Percentiles rank a stretch among this genome's conserved stretches.
Conservation (phyloP, 2,329 filamentous ascomycete genomes). For the Fusarium sp. region DNA sequence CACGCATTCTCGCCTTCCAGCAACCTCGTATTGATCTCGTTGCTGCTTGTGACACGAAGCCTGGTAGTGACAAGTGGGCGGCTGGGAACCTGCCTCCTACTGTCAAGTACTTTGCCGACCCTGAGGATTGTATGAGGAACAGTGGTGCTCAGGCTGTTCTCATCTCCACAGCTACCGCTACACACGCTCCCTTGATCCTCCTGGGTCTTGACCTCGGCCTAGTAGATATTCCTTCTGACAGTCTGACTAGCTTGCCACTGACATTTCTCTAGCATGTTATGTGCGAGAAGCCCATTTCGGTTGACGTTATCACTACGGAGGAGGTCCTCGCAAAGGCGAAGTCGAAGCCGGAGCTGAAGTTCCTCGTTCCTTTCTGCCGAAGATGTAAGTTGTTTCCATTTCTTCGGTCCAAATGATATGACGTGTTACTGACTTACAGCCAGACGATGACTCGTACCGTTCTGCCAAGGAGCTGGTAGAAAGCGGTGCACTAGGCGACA, state of each 20-base stretch:
- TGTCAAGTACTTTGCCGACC: conserved; percentile 41
- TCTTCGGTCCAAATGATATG: no score
- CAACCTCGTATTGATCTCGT: conserved; percentile 52
- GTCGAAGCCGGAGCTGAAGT: no score
- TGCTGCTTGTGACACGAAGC: conserved; percentile 50
- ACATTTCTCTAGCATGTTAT: conserved; percentile 29
- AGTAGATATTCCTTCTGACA: neutral
- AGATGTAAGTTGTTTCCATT: no score
- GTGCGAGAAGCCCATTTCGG: no score
- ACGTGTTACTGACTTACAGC: no score
- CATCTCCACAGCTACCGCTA: conserved; percentile 47
- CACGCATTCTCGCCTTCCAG: conserved; percentile 49
- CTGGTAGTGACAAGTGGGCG: conserved; percentile 48
- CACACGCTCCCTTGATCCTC: conserved; percentile 44
- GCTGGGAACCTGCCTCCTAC: conserved; percentile 45
- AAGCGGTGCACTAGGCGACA: no score
- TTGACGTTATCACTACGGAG: no score
- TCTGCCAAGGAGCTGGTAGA: no score
- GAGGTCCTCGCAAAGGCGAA: no score
- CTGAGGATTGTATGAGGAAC: conserved; percentile 45
- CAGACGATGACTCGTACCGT: no score
- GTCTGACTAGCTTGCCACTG: neutral
- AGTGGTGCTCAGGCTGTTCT: conserved; percentile 46
- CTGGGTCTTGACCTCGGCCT: conserved; percentile 38
- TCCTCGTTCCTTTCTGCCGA: no score